Evolutionary conservation across 75 land plant genomes (phyloP).

Genomic region (Azolla pinnata): DNA sequence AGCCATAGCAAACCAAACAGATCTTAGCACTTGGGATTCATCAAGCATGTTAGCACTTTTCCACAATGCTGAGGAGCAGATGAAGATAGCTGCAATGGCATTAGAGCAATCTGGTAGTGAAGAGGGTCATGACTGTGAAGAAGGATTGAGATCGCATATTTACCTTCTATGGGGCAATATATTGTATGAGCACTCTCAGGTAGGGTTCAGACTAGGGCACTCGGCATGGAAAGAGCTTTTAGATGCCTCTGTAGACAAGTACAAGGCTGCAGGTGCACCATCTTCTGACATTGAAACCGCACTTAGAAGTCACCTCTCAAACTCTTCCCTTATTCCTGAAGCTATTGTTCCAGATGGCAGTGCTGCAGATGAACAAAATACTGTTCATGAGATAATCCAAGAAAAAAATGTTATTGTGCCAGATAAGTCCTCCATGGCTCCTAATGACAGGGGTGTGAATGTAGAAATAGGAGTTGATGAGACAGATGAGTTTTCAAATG

Average conservation of each 20-base stretch:
- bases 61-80: conserved; percentile 62
- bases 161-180: conserved; percentile 61
- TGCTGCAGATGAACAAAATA: too few species aligned
- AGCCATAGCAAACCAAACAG: conserved; percentile 58
- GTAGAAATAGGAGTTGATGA: too few species aligned
- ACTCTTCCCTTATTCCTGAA: conserved; percentile 6
- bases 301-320: conserved; percentile 62
- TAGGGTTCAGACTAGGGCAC: conserved; percentile 49
- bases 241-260: conserved; percentile 56
- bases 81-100: conserved; percentile 69
- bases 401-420: too few species aligned
- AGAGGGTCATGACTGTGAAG: conserved; percentile 18
- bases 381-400: too few species aligned
- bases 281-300: conserved; percentile 53
- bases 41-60: conserved; percentile 57
- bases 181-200: conserved; percentile 61
- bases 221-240: conserved; percentile 59
- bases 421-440: too few species aligned
- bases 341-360: too few species aligned
- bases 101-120: conserved; percentile 39
- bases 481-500: too few species aligned
- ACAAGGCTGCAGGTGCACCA: conserved; percentile 58
- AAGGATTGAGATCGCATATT: conserved; percentile 53
- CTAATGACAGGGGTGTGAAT: too few species aligned
- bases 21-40: conserved; percentile 51